Evolutionary conservation across 2,329 filamentous ascomycete genomes (phyloP), one percentile per base, ranked within the genome.

Genomic region (Dactylella cylindrospora): DNA sequence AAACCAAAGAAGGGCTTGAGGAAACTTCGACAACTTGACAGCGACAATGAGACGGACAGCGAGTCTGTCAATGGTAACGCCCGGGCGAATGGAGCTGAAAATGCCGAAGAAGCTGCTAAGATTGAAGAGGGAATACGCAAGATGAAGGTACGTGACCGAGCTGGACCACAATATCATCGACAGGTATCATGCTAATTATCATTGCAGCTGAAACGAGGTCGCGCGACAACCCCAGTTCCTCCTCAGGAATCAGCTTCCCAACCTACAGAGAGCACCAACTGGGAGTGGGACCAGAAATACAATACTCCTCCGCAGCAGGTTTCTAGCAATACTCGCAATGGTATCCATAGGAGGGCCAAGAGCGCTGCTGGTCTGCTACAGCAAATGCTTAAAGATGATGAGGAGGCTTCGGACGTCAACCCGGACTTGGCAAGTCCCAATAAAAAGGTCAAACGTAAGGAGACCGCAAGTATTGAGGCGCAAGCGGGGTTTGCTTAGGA

Each of bases 101-200:
- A 28, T 17, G 15, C 43, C 12, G 59, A 55, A 36, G 59, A 64
- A 43, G 59, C 49, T 28, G 45, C 49, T 49, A 64, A 55, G 45
- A 55, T 64, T 32, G 59, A 64, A 36, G 59, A 64, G 45, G 59
- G 59, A 8, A 64, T 64, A 50, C 49, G 59, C 43, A 64, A 64
- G 50, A 64, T 64, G 59, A 64, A 54, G 59, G 59, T 64, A 23
- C 6, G 44, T n/a, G 8, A n/a, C n/a, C n/a, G n/a, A n/a, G n/a
- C n/a, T n/a, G n/a, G n/a, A n/a, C n/a, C n/a, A n/a, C n/a, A 29
- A n/a, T 41, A 3, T 29, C 17, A n/a, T 3, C 12, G 20, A 19
- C 3, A 20, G 28, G 28, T 28, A 8, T 10, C n/a, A 12, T 7
- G 20, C 9, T 22, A 20, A 20, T 10, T 17, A 22, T 23, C 9